These are phyloP conservation scores for Colletotrichum caudatum DNA, from an alignment of 2,329 filamentous ascomycete species.

Conservation along the genomic window DNA sequence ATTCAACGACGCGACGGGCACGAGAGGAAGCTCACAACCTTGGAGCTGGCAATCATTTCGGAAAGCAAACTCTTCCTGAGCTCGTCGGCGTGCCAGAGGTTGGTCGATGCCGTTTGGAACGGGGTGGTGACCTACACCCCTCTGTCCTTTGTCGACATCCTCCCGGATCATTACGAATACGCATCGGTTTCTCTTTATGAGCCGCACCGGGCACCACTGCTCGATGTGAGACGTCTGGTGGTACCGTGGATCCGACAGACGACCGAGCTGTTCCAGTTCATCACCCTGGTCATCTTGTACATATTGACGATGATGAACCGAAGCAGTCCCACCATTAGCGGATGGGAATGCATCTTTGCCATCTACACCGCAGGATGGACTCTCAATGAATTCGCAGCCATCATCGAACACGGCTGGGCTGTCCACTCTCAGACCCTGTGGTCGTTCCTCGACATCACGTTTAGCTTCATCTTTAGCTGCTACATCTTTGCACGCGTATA, in stretches of 20 bases:
- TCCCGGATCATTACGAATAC: constrained; percentile 80
- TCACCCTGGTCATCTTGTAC: constrained; percentile 72
- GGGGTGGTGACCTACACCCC: constrained; percentile 80
- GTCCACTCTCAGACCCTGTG: constrained; percentile 81
- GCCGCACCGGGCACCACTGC: constrained; percentile 71
- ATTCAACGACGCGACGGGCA: constrained; percentile 54
- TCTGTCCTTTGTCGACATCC: constrained; percentile 76
- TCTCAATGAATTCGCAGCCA: constrained; percentile 73
- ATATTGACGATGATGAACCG: constrained; percentile 72
- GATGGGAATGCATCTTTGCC: constrained; percentile 70
- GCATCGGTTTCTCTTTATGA: constrained; percentile 78
- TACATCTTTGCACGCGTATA: constrained; percentile 73
- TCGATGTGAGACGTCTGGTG: constrained; percentile 79
- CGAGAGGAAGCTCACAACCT: constrained; percentile 71
- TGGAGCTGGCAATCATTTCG: constrained; percentile 79
- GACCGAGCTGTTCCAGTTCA: constrained; percentile 74
- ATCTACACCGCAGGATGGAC: constrained; percentile 77
- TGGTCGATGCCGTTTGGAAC: constrained; percentile 77
- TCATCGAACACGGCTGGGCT: constrained; percentile 74
- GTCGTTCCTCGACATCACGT: constrained; percentile 79
- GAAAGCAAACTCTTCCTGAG: constrained; percentile 77
- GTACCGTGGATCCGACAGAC: constrained; percentile 77
- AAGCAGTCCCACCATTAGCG: constrained; percentile 57
- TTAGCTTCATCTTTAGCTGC: constrained; percentile 70
- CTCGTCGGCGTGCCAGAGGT: constrained; percentile 75